Conservation (phyloP, 2,329 filamentous ascomycete species). For the Ilyonectria robusta region DNA sequence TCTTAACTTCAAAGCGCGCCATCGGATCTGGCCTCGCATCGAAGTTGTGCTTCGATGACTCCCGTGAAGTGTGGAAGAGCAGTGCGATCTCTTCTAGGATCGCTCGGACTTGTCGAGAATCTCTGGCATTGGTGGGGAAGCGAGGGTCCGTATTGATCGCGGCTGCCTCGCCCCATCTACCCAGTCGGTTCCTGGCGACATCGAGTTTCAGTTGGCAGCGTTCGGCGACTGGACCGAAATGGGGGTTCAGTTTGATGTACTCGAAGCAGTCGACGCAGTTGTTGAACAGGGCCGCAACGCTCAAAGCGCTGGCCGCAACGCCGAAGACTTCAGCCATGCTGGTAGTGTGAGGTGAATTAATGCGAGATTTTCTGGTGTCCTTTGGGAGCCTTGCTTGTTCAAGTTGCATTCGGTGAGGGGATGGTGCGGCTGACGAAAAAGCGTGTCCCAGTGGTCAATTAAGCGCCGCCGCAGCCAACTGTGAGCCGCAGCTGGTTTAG, state of each 20-base stretch:
- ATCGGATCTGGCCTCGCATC: constrained; percentile 21
- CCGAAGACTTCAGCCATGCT: constrained; percentile 36
- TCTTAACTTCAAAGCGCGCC: neutral
- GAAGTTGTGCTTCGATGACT: constrained; percentile 32
- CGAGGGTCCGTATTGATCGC: constrained; percentile 48
- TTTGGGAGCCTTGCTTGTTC: neutral
- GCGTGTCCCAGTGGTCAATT: neutral
- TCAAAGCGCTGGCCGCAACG: constrained; percentile 48
- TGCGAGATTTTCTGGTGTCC: neutral
- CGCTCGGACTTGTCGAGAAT: constrained; percentile 22
- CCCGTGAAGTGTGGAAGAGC: constrained; percentile 43
- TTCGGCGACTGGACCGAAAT: constrained; percentile 53
- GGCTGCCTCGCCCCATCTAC: constrained; percentile 52
- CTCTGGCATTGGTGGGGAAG: constrained; percentile 33
- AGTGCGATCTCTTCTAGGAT: constrained; percentile 45
- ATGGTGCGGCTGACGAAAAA: neutral
- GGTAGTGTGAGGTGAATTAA: neutral
- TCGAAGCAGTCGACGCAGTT: constrained; percentile 57
- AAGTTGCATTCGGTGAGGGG: neutral
- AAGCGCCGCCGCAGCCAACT: neutral
- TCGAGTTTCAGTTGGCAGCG: constrained; percentile 52
- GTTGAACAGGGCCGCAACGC: constrained; percentile 54
- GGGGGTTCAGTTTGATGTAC: constrained; percentile 55
- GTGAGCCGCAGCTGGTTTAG: neutral
- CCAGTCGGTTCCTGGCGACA: constrained; percentile 49